Conservation (phyloP, 441 rosid genomes). For the Manihot esculenta region DNA sequence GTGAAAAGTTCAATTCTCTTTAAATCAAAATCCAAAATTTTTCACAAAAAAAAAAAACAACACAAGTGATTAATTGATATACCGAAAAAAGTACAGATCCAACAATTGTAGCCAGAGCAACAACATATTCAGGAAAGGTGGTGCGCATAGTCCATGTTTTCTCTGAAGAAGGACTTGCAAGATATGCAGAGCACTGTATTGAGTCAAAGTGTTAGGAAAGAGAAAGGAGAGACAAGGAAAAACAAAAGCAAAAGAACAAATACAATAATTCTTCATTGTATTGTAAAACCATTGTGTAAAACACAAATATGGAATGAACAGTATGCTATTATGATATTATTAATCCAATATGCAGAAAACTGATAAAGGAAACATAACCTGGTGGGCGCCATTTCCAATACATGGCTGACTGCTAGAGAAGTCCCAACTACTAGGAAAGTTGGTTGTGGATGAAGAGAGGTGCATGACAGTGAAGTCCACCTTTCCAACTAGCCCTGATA, state of each 20-base stretch:
- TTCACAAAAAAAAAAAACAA: background rate
- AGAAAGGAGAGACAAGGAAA: slow-evolving; percentile 18
- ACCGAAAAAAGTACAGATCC: slow-evolving; percentile 98
- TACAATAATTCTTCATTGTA: slow-evolving; percentile 8
- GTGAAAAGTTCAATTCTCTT: background rate
- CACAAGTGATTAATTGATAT: slow-evolving; percentile 26
- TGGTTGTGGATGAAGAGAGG: slow-evolving; percentile 69
- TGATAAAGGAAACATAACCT: slow-evolving; percentile 43
- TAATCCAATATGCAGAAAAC: background rate
- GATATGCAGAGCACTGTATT: slow-evolving; percentile 83
- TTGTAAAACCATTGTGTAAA: background rate
- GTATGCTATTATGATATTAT: background rate
- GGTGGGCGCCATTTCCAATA: slow-evolving; percentile 51
- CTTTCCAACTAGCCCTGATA: slow-evolving; percentile 81
- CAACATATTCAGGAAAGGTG: slow-evolving; percentile 96
- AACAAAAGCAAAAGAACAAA: slow-evolving; percentile 11
- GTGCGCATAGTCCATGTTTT: slow-evolving; percentile 96
- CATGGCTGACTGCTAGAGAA: slow-evolving; percentile 67
- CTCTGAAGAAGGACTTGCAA: slow-evolving; percentile 73
- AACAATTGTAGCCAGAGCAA: slow-evolving; percentile 96
- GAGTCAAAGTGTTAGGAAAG: slow-evolving; percentile 9
- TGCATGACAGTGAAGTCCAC: slow-evolving; percentile 97
- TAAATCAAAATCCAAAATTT: background rate
- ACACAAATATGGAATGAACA: background rate
- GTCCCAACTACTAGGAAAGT: slow-evolving; percentile 69